Evolutionary conservation across 2,329 filamentous ascomycete genomes (phyloP).

Genomic region (Paecilomyces niveus): DNA sequence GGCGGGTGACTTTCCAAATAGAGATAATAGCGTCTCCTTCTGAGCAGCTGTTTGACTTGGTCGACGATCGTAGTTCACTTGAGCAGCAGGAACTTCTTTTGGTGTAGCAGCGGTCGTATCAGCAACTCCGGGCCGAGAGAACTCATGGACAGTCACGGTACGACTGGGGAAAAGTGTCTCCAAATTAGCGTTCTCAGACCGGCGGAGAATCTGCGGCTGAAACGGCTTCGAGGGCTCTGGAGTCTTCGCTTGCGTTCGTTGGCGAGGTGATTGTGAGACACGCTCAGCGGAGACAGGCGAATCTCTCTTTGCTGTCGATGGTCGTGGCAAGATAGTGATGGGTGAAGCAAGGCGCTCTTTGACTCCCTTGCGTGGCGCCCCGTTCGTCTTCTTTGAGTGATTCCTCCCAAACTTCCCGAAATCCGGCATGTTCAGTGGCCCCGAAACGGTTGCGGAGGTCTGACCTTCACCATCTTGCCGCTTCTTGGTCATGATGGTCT

Average conservation of each 20-base stretch:
- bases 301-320: slow-evolving; percentile 23
- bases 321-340: slow-evolving; percentile 31
- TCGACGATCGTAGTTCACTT: slow-evolving; percentile 25
- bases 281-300: slow-evolving; percentile 9
- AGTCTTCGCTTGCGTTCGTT: slow-evolving; percentile 16
- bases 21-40: slow-evolving; percentile 49
- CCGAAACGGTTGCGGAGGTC: slow-evolving; percentile 33
- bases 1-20: slow-evolving; percentile 50
- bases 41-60: slow-evolving; percentile 39
- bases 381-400: slow-evolving; percentile 17
- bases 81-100: slow-evolving; percentile 13
- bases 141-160: slow-evolving; percentile 16
- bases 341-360: slow-evolving; percentile 22
- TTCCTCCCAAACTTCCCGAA: slow-evolving; percentile 27
- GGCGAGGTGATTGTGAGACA: slow-evolving; percentile 8
- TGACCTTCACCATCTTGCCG: slow-evolving; percentile 10
- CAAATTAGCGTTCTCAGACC: slow-evolving; percentile 35
- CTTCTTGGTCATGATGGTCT: slow-evolving; percentile 9
- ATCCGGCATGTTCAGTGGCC: slow-evolving; percentile 33
- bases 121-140: slow-evolving; percentile 10
- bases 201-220: slow-evolving; percentile 48
- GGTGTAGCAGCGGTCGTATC: slow-evolving; percentile 6
- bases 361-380: slow-evolving; percentile 14
- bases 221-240: slow-evolving; percentile 38
- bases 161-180: slow-evolving; percentile 21